Conservation (phyloP, 2,329 filamentous ascomycete species). For the Aspergillus viridinutans region DNA sequence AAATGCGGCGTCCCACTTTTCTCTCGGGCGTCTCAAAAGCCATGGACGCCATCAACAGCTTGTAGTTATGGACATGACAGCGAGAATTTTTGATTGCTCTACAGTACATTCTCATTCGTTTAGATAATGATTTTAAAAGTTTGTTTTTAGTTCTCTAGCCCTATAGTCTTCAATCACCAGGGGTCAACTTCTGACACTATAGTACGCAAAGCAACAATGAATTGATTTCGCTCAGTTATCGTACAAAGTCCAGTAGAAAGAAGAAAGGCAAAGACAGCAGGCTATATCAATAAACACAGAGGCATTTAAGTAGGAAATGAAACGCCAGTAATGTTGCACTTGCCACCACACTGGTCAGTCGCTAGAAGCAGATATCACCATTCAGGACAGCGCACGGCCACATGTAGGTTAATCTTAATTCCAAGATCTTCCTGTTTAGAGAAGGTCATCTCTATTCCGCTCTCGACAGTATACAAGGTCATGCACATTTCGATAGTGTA, state of each 20-base stretch:
- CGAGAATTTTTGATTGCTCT: background rate
- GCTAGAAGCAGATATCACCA: background rate
- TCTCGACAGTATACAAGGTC: conserved; percentile 3
- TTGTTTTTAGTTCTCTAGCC: background rate
- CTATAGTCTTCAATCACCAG: background rate
- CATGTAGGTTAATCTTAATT: background rate
- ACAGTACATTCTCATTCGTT: background rate
- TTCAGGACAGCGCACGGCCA: background rate
- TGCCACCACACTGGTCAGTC: background rate
- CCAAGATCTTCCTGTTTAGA: background rate
- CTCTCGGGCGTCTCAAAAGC: background rate
- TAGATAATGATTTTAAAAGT: background rate
- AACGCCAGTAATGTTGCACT: background rate
- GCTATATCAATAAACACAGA: background rate
- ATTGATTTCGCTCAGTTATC: conserved; percentile 1
- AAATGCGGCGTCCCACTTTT: conserved; percentile 12
- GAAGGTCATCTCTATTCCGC: background rate
- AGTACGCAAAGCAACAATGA: background rate
- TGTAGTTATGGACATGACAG: background rate
- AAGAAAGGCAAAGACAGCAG: background rate
- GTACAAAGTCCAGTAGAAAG: background rate
- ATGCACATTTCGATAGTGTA: conserved; percentile 12
- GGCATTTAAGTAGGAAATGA: background rate
- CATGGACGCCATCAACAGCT: background rate
- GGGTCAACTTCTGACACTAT: background rate